Percentiles rank a stretch among this genome's conserved stretches.
Evolutionary conservation across 208 protist genomes (phyloP).

Genomic region (Acanthamoeba healyi): DNA sequence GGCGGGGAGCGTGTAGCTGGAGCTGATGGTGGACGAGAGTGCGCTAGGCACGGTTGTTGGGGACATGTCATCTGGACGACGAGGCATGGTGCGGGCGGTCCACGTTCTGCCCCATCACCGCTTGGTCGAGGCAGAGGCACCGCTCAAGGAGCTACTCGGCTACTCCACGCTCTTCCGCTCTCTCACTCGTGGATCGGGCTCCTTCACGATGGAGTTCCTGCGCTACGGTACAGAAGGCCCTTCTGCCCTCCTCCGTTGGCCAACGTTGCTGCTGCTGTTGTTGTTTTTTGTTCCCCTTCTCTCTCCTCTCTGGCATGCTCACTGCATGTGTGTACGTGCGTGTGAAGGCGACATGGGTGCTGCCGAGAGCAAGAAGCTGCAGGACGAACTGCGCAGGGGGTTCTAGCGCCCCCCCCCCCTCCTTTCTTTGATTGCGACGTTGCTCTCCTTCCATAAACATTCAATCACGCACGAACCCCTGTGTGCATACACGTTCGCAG

Average conservation of each 20-base stretch:
- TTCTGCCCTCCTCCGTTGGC: background rate
- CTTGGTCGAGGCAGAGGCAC: background rate
- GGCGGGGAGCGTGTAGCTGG: background rate
- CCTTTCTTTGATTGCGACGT: too few species aligned
- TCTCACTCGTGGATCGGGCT: conserved; percentile 26
- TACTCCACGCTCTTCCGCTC: conserved; percentile 70
- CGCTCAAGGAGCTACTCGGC: conserved; percentile 62
- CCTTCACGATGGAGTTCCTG: conserved; percentile 65
- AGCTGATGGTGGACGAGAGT: conserved; percentile 8
- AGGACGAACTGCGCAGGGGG: conserved; percentile 8
- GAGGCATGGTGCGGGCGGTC: conserved; percentile 25
- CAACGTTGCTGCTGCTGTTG: too few species aligned
- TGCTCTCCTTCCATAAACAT: too few species aligned
- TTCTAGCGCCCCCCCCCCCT: too few species aligned
- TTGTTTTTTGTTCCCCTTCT: too few species aligned
- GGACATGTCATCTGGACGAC: conserved; percentile 18
- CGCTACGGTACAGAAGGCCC: conserved; percentile 12
- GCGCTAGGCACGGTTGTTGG: background rate
- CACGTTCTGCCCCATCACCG: background rate
- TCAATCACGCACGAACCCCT: background rate
- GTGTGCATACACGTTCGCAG: background rate
- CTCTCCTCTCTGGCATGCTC: background rate
- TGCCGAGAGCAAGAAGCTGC: conserved; percentile 28
- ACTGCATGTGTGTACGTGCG: too few species aligned
- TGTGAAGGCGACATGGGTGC: conserved; percentile 11